Conservation (phyloP, 2,329 filamentous ascomycete genomes). For the Epichloe typhina region DNA sequence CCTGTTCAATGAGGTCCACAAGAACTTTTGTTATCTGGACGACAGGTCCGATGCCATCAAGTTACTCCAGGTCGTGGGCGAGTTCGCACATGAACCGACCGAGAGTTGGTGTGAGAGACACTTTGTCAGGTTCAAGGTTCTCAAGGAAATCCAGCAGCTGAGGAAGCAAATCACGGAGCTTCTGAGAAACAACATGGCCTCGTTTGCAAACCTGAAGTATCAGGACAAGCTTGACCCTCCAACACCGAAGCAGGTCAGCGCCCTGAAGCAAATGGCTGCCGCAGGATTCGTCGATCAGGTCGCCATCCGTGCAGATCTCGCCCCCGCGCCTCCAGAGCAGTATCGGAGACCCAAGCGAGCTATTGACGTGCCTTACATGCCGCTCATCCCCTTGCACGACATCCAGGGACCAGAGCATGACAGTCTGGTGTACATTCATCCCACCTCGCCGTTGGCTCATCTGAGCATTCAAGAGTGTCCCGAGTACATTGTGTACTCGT, state of each 20-base stretch:
- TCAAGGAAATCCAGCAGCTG: constrained; percentile 76
- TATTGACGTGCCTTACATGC: constrained; percentile 84
- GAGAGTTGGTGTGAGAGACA: constrained; percentile 68
- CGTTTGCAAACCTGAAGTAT: constrained; percentile 43
- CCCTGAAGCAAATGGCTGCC: constrained; percentile 82
- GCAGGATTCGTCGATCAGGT: constrained; percentile 91
- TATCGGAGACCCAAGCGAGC: constrained; percentile 64
- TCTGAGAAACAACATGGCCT: constrained; percentile 59
- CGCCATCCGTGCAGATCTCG: constrained; percentile 80
- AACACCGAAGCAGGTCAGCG: constrained; percentile 55
- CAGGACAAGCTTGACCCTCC: constrained; percentile 45
- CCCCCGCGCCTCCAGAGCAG: constrained; percentile 56
- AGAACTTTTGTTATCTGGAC: constrained; percentile 68
- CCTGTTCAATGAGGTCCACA: constrained; percentile 57
- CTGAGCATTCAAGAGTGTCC: constrained; percentile 61
- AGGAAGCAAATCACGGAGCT: constrained; percentile 73
- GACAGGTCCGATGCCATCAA: constrained; percentile 81
- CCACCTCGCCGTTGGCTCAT: constrained; percentile 66
- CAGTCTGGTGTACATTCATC: constrained; percentile 74
- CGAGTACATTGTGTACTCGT: constrained; percentile 74
- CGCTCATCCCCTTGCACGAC: constrained; percentile 56
- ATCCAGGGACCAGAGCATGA: constrained; percentile 33
- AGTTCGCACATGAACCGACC: constrained; percentile 62
- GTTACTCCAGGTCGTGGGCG: constrained; percentile 74
- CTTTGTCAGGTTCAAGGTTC: constrained; percentile 77